These are phyloP conservation scores for Collariella sp. DNA, from an alignment of 495 filamentous ascomycete species.

Conservation along the genomic window DNA sequence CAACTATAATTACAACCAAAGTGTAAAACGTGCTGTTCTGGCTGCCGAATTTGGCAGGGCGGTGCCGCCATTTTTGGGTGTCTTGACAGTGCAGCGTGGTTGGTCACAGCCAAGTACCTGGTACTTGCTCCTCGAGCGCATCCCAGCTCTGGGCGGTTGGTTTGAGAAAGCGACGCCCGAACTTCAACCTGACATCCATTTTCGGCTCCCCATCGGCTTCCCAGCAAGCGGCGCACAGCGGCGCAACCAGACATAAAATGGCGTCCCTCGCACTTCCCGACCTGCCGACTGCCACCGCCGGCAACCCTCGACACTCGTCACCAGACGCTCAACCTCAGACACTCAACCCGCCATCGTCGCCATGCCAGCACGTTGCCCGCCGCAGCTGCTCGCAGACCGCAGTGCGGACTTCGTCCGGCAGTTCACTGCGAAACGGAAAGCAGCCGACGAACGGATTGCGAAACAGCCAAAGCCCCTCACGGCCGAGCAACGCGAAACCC, in stretches of 20 bases:
- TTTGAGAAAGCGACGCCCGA: background rate
- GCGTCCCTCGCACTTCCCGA: background rate
- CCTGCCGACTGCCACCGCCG: background rate
- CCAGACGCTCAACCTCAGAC: background rate
- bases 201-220: background rate
- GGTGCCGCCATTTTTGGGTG: slow-evolving; percentile 9
- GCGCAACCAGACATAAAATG: slow-evolving; percentile 3
- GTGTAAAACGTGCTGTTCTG: slow-evolving; percentile 5
- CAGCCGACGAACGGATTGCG: background rate
- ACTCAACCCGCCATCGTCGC: background rate
- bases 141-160: too few relatives aligned
- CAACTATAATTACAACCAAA: background rate
- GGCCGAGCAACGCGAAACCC: slow-evolving; percentile 8
- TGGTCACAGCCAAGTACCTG: slow-evolving; percentile 7
- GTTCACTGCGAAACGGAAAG: slow-evolving; percentile 6
- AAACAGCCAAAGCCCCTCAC: background rate
- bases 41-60: slow-evolving; percentile 12
- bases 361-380: slow-evolving; percentile 8
- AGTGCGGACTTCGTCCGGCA: slow-evolving; percentile 13
- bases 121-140: too few relatives aligned
- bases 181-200: background rate
- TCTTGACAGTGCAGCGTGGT: slow-evolving; percentile 6
- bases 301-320: slow-evolving; percentile 1
- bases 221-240: background rate
- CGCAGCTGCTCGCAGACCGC: background rate